Percentiles rank a stretch among this genome's conserved stretches.
These are phyloP conservation scores for Termitomyces sp. DNA, from an alignment of 768 basidiomycete genomes.

Conservation along the genomic window DNA sequence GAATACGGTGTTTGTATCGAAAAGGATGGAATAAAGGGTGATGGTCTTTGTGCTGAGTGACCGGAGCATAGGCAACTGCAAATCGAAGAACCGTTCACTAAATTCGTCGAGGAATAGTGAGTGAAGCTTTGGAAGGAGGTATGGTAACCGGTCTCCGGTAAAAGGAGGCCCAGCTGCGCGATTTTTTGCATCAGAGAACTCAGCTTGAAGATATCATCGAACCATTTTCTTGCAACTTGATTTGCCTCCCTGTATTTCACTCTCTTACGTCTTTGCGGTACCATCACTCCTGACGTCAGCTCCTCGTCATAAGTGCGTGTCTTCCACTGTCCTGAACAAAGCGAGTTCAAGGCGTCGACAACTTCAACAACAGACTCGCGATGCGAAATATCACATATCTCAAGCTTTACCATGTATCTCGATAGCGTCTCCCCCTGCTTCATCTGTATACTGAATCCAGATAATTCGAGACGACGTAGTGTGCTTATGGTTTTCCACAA, in stretches of 20 bases:
- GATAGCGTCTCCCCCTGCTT: background rate
- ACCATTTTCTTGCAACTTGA: background rate
- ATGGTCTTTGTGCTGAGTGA: background rate
- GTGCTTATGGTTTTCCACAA: background rate
- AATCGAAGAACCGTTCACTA: background rate
- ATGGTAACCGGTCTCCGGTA: background rate
- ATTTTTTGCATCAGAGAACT: background rate
- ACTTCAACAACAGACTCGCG: no score
- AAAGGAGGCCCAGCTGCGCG: background rate
- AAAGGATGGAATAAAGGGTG: background rate
- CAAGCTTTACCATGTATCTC: background rate
- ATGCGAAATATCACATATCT: background rate
- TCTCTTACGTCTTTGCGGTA: background rate
- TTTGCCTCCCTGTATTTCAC: background rate
- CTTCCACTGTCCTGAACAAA: background rate
- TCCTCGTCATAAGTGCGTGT: background rate
- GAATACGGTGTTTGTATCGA: background rate
- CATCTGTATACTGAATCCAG: background rate
- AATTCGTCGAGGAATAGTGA: background rate
- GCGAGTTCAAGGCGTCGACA: no score
- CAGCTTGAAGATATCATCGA: background rate
- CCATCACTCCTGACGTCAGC: background rate
- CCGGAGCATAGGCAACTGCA: background rate
- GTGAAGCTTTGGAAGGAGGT: background rate
- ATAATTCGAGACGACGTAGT: background rate